Evolutionary conservation across 2,329 filamentous ascomycete species (phyloP).

Genomic region (Aspergillus sergii): DNA sequence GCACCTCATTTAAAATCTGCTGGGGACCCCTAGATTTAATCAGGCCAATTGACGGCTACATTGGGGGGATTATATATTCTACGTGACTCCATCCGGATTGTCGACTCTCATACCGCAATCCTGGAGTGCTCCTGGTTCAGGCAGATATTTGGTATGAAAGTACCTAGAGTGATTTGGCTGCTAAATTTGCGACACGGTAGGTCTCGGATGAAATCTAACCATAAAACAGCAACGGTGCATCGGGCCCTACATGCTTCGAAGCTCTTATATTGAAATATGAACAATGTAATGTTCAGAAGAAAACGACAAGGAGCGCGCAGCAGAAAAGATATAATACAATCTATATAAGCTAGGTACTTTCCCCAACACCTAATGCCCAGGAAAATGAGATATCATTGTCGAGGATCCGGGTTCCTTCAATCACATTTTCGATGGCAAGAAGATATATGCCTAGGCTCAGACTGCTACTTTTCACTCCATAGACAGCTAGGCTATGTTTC

Average conservation of each 20-base stretch:
- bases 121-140: background rate
- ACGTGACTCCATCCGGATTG: background rate
- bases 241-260: background rate
- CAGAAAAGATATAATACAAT: too few relatives aligned
- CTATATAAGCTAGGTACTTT: too few relatives aligned
- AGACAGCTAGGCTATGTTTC: too few relatives aligned
- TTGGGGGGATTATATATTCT: too few relatives aligned
- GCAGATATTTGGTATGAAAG: background rate
- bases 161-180: background rate
- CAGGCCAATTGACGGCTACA: background rate
- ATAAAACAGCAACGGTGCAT: too few relatives aligned
- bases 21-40: background rate
- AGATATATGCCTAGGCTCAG: too few relatives aligned
- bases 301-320: background rate
- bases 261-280: background rate
- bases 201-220: background rate
- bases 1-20: background rate
- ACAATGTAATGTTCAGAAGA: background rate
- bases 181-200: background rate
- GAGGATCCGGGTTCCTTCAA: background rate
- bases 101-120: background rate
- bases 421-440: too few relatives aligned
- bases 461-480: too few relatives aligned
- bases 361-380: background rate
- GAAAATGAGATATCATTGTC: background rate